These are phyloP conservation scores for Sordariomycetes sp. DNA, from an alignment of 2,329 filamentous ascomycete genomes.

Conservation along the genomic window DNA sequence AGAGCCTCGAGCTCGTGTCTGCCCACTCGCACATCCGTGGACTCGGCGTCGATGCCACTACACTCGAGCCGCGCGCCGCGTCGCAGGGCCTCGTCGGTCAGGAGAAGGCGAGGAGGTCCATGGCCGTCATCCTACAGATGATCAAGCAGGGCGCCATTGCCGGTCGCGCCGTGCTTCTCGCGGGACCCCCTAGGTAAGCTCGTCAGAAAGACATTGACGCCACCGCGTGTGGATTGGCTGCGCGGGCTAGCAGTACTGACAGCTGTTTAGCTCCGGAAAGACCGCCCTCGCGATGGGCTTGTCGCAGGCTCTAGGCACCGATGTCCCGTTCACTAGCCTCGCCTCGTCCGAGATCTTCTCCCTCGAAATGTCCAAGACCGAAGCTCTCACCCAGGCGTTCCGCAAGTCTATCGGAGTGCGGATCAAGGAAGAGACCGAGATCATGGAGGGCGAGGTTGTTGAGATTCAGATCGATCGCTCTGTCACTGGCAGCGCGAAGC, in stretches of 20 bases:
- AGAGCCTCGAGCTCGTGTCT: constrained; percentile 81
- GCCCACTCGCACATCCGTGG: constrained; percentile 97
- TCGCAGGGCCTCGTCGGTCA: constrained; percentile 95
- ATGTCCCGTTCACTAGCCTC: constrained; percentile 93
- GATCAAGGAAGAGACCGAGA: constrained; percentile 98
- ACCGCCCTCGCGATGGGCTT: constrained; percentile 98
- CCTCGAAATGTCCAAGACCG: constrained; percentile 98
- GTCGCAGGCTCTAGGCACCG: constrained; percentile 87
- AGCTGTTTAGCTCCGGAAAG: constrained; percentile 71
- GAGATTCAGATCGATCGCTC: constrained; percentile 98
- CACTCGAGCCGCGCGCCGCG: constrained; percentile 71
- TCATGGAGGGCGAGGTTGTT: constrained; percentile 97
- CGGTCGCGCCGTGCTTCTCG: constrained; percentile 86
- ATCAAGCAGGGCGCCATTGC: constrained; percentile 98
- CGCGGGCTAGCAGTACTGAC: background rate
- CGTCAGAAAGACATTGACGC: background rate
- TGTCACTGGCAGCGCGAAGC: constrained; percentile 92
- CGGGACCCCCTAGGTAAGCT: constrained; percentile 71
- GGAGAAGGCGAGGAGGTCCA: constrained; percentile 91
- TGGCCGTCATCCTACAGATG: constrained; percentile 95
- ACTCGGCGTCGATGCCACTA: constrained; percentile 84
- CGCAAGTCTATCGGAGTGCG: constrained; percentile 95
- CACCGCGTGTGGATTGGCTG: background rate
- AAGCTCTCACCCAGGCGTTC: constrained; percentile 97
- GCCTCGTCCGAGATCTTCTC: constrained; percentile 97